Base-by-base conservation (phyloP, 768 basidiomycete species). In the Austroboletus festivus region DNA sequence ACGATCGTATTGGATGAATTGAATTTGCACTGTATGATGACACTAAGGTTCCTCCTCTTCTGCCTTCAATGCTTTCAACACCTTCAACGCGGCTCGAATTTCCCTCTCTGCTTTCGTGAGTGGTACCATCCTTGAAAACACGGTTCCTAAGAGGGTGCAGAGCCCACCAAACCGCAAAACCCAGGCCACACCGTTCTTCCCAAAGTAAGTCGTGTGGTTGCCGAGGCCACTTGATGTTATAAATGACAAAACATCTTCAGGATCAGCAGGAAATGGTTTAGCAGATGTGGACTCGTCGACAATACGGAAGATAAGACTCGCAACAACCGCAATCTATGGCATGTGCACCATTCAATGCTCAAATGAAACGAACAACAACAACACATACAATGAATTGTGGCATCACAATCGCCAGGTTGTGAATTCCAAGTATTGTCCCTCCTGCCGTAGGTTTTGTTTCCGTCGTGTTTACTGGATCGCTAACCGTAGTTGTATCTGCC, bases 401-500 rank as follows among this genome's bases (percentile, higher is more conserved):
- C 71, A 92, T 83, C 22, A 97, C 94, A 51, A 97, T 93, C 5
- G 94, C 89, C 16, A 97, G 74, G 62, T 97, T 97, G 62, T 97
- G 94, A 34, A 97, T 93, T 3, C 94, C 94, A 35, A 96, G 78
- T 33, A 95, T 83, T 1, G 94, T 96, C 9, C 93, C 93, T 16
- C 93, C 93, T 2, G 89, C 85, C 40, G 86, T 73, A 19, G 82
- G 79, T 33, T 75, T 69, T 4, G 67, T 58, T 22, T 75, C 66
- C 26, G 56, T 35, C 10, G 9, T 48, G 19, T 37, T 37, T 24
- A 34, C 26, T 46, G 51, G 43, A 23, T 60, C 65, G 19, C 68
- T 72, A 18, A 70, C 71, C 6, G 62, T 56, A 37, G 65, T 66
- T 30, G 63, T 62, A 12, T 79, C 73, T 35, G 68, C 70, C 28